phyloP scores from a whole-genome alignment of 208 protist species.

The Trypanosoma caninum region DNA sequence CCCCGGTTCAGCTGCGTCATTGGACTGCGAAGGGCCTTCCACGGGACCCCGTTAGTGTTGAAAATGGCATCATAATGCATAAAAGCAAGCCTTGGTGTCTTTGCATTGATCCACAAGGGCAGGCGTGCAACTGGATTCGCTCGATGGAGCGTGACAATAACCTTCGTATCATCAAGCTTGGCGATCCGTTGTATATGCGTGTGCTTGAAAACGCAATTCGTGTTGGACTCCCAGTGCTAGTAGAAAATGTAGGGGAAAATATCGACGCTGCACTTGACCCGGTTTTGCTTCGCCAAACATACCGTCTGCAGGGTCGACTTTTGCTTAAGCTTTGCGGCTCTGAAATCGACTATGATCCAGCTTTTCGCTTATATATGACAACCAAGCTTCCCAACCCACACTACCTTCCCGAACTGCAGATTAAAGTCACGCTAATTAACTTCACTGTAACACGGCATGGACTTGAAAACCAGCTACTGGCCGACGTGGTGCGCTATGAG shows the following conservation, averaged over 20 bases:
- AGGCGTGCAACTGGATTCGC: conserved; percentile 96
- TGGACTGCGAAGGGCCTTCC: conserved; percentile 96
- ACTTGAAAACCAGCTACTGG: conserved; percentile 93
- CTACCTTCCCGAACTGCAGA: conserved; percentile 95
- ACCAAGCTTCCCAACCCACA: conserved; percentile 95
- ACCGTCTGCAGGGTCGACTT: conserved; percentile 84
- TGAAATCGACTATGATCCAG: conserved; percentile 93
- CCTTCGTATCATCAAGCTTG: conserved; percentile 92
- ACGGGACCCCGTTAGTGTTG: conserved; percentile 88
- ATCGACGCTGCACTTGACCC: conserved; percentile 96
- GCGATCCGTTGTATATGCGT: conserved; percentile 90
- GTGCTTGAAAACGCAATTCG: conserved; percentile 93
- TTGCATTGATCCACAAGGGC: conserved; percentile 93
- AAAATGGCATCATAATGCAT: conserved; percentile 90
- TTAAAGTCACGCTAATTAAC: conserved; percentile 93
- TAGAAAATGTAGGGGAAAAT: conserved; percentile 95
- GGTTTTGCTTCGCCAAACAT: conserved; percentile 94
- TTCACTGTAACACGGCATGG: conserved; percentile 93
- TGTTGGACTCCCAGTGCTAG: conserved; percentile 93
- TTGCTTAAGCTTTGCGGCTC: conserved; percentile 93
- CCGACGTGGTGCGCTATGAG: conserved; percentile 91
- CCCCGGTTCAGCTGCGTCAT: conserved; percentile 88
- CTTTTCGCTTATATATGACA: conserved; percentile 96
- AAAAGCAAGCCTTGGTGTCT: conserved; percentile 93
- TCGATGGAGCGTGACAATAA: conserved; percentile 90